Evolutionary conservation across 2,329 filamentous ascomycete species (phyloP).

Genomic region (Cladosporium sp.): DNA sequence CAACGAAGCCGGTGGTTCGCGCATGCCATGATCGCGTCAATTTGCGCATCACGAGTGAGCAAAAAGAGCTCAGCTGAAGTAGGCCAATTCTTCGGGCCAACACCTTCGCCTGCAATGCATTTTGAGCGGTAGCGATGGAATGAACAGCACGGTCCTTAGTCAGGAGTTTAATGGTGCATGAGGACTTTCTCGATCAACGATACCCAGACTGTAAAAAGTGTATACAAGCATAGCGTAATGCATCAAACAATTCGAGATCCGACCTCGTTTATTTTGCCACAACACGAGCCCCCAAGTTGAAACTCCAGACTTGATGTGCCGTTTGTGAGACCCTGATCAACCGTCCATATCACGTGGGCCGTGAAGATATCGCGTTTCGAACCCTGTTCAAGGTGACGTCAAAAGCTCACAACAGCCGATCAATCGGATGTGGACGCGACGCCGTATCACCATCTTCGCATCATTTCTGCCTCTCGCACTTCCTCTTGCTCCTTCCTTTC

Average conservation of each 20-base stretch:
- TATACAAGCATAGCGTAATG: not conserved
- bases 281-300: not conserved
- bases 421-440: not conserved
- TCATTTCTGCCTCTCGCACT: not conserved
- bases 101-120: not conserved
- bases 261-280: not conserved
- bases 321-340: not conserved
- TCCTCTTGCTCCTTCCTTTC: not conserved
- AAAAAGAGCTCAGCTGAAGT: not conserved
- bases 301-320: not conserved
- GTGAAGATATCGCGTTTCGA: slow-evolving; percentile 5
- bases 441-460: not conserved
- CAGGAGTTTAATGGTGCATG: not conserved
- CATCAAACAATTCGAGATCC: not conserved
- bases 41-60: not conserved
- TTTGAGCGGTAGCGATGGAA: not conserved
- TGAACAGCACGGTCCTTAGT: slow-evolving; percentile 2
- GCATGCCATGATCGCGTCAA: not conserved
- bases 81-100: too few species aligned
- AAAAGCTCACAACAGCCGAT: not conserved
- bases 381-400: not conserved
- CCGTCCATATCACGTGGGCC: not conserved
- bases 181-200: not conserved
- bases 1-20: not conserved
- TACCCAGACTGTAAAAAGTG: slow-evolving; percentile 6